These are phyloP conservation scores for Hemileccinum rubropunctum DNA, from an alignment of 768 basidiomycete genomes.

Conservation along the genomic window DNA sequence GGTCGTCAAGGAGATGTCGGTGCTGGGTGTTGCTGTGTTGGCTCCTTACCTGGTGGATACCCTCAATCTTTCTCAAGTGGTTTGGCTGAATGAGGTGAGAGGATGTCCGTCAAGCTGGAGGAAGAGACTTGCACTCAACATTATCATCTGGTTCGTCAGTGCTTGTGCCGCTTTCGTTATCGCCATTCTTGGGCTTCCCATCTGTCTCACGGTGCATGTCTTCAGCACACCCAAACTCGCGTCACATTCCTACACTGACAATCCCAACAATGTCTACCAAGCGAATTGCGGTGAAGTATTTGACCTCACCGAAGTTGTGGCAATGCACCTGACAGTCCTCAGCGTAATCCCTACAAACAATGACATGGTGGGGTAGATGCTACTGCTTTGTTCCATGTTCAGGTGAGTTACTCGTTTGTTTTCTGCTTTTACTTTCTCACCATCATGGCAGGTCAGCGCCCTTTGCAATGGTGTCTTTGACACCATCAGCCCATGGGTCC, in stretches of 20 bases:
- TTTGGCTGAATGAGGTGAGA: conserved; percentile 91
- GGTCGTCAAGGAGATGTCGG: conserved; percentile 77
- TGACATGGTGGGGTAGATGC: conserved; percentile 78
- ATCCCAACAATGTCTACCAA: conserved; percentile 75
- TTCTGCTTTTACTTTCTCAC: background rate
- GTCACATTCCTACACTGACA: conserved; percentile 58
- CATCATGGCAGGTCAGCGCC: conserved; percentile 68
- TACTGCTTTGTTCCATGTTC: conserved; percentile 87
- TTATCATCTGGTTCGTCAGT: conserved; percentile 95
- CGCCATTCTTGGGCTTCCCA: conserved; percentile 78
- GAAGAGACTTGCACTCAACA: conserved; percentile 92
- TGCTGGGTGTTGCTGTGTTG: conserved; percentile 88
- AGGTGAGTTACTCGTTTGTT: conserved; percentile 47
- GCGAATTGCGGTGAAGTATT: conserved; percentile 94
- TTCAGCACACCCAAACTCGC: conserved; percentile 77
- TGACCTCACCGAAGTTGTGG: conserved; percentile 68
- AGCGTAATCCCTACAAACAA: conserved; percentile 70
- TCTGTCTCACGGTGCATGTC: conserved; percentile 94
- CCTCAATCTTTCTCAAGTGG: conserved; percentile 62
- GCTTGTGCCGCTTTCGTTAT: conserved; percentile 91
- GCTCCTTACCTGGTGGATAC: conserved; percentile 91
- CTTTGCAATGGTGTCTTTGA: conserved; percentile 87
- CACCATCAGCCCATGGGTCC: conserved; percentile 79
- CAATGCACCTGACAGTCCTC: conserved; percentile 65
- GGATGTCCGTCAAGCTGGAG: conserved; percentile 97